Evolutionary conservation across 1,139 yeast genomes (phyloP), one percentile per base, ranked within the genome.

Genomic region (Pichia kudriavzevii): DNA sequence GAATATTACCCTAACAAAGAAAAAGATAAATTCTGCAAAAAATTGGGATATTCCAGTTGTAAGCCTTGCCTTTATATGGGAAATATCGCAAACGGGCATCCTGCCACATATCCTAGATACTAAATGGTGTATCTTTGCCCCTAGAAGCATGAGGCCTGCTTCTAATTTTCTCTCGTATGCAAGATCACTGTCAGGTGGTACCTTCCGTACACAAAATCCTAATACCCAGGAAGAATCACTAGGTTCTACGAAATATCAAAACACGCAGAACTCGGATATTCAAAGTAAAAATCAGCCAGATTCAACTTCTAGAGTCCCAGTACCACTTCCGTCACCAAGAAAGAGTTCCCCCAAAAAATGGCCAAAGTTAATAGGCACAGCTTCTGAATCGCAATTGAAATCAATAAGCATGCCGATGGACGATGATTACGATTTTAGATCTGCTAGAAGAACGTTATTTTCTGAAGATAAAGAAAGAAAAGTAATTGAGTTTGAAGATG

Each of bases 11-110:
- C 47, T 76, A 1, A 64, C 79, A 8, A 69, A 62, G 38, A 69
- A 65, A 41, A 75, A 75, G 46, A 64, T 75, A 31, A 60, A 60
- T 36, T 79, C 79, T 19, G 76, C 79, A 1, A 72, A 72, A 43
- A 59, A 60, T 28, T 72, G 79, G 74, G 53, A 59, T 27, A 66
- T 74, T 4, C 80, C 81, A 0, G 66, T 75, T n/a, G 67, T 73
- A 0, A 69, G 79, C 0, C 41, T 69, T 2, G 68, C 73, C 0
- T 75, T 63, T 42, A 38, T 75, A 4, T 74, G 78, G 72, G 75
- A 58, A 28, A 40, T 53, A 1, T 44, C 57, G 7, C 48, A 55
- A 30, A 41, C 37, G 2, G 59, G 57, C 2, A 28, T 38, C 7
- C 32, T 49, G 6, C 56, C 59, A 5, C 48, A 51, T 28, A 37